Evolutionary conservation across 345 rosid genomes (phyloP).

Genomic region (Aquilaria sinensis): DNA sequence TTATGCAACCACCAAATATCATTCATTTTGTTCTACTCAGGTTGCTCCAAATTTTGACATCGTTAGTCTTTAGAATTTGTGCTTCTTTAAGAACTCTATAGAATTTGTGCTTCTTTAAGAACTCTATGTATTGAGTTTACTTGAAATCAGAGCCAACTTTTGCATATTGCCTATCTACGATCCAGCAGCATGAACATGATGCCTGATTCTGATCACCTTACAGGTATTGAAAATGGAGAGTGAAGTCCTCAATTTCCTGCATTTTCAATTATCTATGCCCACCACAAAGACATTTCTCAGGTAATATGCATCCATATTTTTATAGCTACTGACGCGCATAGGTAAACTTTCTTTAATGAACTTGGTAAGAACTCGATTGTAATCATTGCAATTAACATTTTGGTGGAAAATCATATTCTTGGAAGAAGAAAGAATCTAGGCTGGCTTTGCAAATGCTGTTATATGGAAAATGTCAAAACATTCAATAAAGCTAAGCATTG

Average conservation of each 20-base stretch:
- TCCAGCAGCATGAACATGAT: neutral
- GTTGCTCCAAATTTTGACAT: neutral
- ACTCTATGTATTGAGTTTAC: neutral
- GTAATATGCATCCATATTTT: conserved; percentile 24
- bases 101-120: neutral
- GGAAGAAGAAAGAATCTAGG: too few species aligned
- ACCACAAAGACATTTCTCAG: conserved; percentile 86
- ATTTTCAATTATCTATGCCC: conserved; percentile 70
- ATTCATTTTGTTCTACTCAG: conserved; percentile 3
- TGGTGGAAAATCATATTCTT: too few species aligned
- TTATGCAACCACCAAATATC: neutral
- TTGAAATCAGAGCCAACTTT: too few species aligned
- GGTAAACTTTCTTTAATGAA: too few species aligned
- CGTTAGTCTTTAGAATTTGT: too few species aligned
- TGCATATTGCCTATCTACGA: too few species aligned
- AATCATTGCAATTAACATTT: too few species aligned
- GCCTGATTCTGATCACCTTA: conserved; percentile 25
- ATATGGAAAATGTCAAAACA: too few species aligned
- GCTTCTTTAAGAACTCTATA: neutral
- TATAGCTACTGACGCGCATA: too few species aligned
- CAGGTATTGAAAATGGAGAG: conserved; percentile 93
- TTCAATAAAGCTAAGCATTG: too few species aligned
- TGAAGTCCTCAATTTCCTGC: conserved; percentile 56
- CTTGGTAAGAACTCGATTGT: too few species aligned
- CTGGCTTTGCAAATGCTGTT: too few species aligned